A percentile compares a stretch with the other conserved stretches of the same genome.
phyloP scores from a whole-genome alignment of 2,329 filamentous ascomycete species.

The Exophiala oligosperma region DNA sequence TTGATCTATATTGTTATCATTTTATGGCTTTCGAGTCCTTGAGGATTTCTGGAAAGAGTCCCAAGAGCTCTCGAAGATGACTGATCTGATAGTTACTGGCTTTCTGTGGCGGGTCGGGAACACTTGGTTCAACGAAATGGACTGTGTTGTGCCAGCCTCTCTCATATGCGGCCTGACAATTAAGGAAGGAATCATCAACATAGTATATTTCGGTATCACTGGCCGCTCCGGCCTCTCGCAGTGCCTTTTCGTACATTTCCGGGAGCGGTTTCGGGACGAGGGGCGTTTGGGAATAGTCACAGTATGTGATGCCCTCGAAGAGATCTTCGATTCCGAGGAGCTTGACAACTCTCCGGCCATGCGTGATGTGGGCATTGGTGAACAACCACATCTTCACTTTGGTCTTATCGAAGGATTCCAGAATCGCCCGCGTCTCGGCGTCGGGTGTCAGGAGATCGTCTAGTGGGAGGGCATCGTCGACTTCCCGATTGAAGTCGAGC shows the following conservation, averaged over 20 bases:
- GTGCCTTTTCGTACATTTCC: conserved; percentile 84
- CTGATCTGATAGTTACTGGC: conserved; percentile 75
- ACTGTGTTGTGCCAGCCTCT: conserved; percentile 78
- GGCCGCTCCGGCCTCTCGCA: conserved; percentile 75
- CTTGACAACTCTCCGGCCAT: conserved; percentile 77
- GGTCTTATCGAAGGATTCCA: conserved; percentile 76
- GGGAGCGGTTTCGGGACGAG: conserved; percentile 84
- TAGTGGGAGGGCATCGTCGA: conserved; percentile 90
- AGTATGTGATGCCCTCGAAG: conserved; percentile 94
- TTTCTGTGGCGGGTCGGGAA: conserved; percentile 61
- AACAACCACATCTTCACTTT: conserved; percentile 92
- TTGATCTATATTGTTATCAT: neutral
- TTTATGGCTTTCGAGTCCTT: conserved; percentile 45
- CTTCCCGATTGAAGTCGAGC: conserved; percentile 88
- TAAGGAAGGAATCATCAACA: conserved; percentile 86
- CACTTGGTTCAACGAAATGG: conserved; percentile 78
- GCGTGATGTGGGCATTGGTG: conserved; percentile 92
- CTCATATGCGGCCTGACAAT: conserved; percentile 73
- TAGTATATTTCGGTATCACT: conserved; percentile 79
- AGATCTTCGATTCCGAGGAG: conserved; percentile 80
- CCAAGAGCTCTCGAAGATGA: conserved; percentile 72
- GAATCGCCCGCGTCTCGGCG: conserved; percentile 68
- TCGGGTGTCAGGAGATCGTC: conserved; percentile 81
- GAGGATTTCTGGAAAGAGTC: conserved; percentile 82
- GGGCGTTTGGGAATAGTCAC: conserved; percentile 74